Base-by-base conservation (phyloP, 1,139 yeast genomes). In the Hanseniaspora uvarum region DNA sequence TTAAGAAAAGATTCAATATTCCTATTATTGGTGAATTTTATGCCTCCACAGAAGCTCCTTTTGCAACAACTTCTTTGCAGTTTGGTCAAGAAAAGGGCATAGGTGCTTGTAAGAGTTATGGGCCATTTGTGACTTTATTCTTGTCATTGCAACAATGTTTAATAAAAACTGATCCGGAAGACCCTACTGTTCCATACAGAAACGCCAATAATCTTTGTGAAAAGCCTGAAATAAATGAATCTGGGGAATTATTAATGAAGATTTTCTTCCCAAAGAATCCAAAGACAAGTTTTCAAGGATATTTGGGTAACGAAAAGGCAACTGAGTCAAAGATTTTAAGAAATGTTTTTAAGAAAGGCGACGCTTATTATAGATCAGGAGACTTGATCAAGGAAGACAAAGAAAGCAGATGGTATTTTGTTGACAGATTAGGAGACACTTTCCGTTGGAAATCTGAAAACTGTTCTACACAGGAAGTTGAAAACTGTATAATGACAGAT, bases 361-460 rank as follows among this genome's bases (percentile, higher is more conserved):
- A 92, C 67, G 95, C 94, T 0, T 92, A 88, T 83, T 83, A 84
- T 63, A 76, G 96, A 64, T 78, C 86, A 38, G 97, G 96, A 46
- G 98, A 92, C 66, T 73, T 92, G 61, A 73, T 89, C 63, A 79
- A 73, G 61, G 71, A 74, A 65, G 96, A 88, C 65, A 72, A 72
- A 34, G 77, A 83, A 59, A 85, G 88, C 1, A 71, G 83, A 61
- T 73, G 85, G 63, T 87, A 84, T 68, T 92, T 92, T 68, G 88
- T 87, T 49, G 98, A 89, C 70, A 74, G 98, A 63, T 72, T 89
- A 65, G 98, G 98, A 39, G 98, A 92, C 65, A 89, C 97, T 0
- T 92, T 85, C 73, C 77, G 98, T 61, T 92, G 97, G 97, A 89
- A 88, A 70, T 85, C 95, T 2, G 98, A 92, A 70, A 89, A 92